These are phyloP conservation scores for Cardamine resedifolia DNA, from an alignment of 345 rosid genomes.

Conservation along the genomic window DNA sequence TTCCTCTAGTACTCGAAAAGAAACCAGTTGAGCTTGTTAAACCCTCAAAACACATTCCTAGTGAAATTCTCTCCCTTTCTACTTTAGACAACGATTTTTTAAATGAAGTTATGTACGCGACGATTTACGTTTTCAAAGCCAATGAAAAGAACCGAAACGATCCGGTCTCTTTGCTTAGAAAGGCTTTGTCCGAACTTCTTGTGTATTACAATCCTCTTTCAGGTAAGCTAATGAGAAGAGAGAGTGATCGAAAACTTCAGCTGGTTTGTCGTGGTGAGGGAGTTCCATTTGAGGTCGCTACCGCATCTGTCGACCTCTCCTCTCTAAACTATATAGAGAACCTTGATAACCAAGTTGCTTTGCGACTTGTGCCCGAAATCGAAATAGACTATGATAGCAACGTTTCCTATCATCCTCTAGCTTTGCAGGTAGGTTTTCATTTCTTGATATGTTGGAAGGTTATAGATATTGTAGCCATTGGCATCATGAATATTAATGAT, in stretches of 20 bases:
- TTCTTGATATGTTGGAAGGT: background rate
- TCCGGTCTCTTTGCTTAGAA: constrained; percentile 32
- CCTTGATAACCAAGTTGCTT: constrained; percentile 29
- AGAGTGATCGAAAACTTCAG: constrained; percentile 38
- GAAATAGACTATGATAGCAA: constrained; percentile 11
- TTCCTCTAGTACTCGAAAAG: constrained; percentile 4
- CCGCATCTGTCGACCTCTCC: constrained; percentile 32
- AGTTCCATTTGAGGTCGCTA: constrained; percentile 51
- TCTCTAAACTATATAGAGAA: constrained; percentile 43
- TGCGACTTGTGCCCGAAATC: constrained; percentile 24
- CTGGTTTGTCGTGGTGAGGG: constrained; percentile 40
- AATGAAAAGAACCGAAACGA: background rate
- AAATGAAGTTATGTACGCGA: constrained; percentile 35
- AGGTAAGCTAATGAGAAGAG: constrained; percentile 44
- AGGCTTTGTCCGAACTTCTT: constrained; percentile 52
- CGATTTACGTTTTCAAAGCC: constrained; percentile 41
- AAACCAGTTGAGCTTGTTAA: constrained; percentile 25
- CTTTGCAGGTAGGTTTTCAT: constrained; percentile 37
- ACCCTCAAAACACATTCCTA: constrained; percentile 45
- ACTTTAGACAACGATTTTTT: constrained; percentile 43
- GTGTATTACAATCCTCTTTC: constrained; percentile 53
- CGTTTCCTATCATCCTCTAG: constrained; percentile 36
- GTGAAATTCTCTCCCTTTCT: constrained; percentile 38
- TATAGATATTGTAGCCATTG: too few relatives aligned
- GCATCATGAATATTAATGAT: too few relatives aligned